Evolutionary conservation across 2,329 filamentous ascomycete genomes (phyloP), one percentile per base, ranked within the genome.

Genomic region (Xenoacremonium recifei): DNA sequence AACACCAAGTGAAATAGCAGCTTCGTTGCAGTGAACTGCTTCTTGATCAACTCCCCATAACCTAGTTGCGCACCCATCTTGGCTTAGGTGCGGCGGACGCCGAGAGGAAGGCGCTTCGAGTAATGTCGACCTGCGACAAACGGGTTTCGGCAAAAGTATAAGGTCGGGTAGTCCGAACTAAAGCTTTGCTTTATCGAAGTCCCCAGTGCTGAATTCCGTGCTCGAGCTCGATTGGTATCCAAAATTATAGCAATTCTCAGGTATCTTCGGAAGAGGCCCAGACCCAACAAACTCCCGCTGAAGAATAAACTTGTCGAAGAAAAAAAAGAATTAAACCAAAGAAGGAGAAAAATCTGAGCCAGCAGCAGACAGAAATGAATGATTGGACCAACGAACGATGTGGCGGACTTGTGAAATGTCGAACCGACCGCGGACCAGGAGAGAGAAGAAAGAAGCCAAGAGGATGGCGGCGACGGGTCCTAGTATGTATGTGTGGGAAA

Each of bases 1-100:
- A 95, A 96, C 37, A 93, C 64, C 51, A 88, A 56, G 64, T 95
- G 86, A 66, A 95, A 96, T 35, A 86, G 45, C 42, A 95, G 63
- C 66, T 95, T 95, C 39, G 76, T 72, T 13, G 77, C 67, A 40
- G 80, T 82, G 47, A 91, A 77, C 68, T 90, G 82, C 66, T 82
- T 81, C 64, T 72, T 76, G 50, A 82, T 50, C 49, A 78, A 57
- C 53, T 68, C 65, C 47, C 54, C 34, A 36, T 64, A 66, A 34
- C 57, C 70, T 66, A 74, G 40, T 64, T 73, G 68, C 41, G 66
- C 62, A 47, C 54, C 60, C 62, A 66, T 67, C 41, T 53, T 58
- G 55, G 46, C 39, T 17, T 41, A 34, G 17, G 16, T 27, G 36
- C 21, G 9, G 16, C 3, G 32, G 21, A 27, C 20, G 21, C 34